Evolutionary conservation across 805 yeast genomes (phyloP).

Genomic region (Sugiyamaella floridensis): DNA sequence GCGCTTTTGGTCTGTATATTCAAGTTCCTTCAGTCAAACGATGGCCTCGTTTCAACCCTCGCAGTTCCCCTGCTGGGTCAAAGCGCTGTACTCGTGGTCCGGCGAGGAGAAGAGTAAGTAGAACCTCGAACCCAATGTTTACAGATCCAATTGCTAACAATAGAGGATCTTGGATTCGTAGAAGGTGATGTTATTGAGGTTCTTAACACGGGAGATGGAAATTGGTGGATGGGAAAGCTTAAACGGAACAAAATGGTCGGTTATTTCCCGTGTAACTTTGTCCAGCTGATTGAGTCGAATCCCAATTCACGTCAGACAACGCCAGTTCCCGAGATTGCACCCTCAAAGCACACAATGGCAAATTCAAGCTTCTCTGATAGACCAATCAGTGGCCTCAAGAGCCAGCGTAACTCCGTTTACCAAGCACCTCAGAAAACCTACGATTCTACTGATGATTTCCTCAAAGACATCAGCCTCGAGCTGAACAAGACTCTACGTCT

Average conservation of each 20-base stretch:
- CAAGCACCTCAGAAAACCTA: not conserved
- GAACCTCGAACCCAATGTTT: not conserved
- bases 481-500: constrained; percentile 7
- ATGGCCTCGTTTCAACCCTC: constrained; percentile 22
- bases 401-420: not conserved
- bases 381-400: not conserved
- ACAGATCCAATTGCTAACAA: constrained; percentile 4
- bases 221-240: constrained; percentile 85
- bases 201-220: constrained; percentile 70
- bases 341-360: too few species aligned
- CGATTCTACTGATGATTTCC: constrained; percentile 24
- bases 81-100: constrained; percentile 87
- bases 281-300: constrained; percentile 36
- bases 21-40: not conserved
- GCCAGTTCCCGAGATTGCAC: not conserved
- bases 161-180: constrained; percentile 74
- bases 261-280: constrained; percentile 81
- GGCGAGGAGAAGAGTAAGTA: constrained; percentile 67
- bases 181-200: constrained; percentile 93
- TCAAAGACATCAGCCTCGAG: constrained; percentile 23
- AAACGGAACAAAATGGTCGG: constrained; percentile 78
- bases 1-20: not conserved
- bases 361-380: too few species aligned
- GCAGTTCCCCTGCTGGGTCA: constrained; percentile 59
- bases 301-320: not conserved